Base-by-base conservation (phyloP, 257 asterid genomes). In the Lycium barbarum region DNA sequence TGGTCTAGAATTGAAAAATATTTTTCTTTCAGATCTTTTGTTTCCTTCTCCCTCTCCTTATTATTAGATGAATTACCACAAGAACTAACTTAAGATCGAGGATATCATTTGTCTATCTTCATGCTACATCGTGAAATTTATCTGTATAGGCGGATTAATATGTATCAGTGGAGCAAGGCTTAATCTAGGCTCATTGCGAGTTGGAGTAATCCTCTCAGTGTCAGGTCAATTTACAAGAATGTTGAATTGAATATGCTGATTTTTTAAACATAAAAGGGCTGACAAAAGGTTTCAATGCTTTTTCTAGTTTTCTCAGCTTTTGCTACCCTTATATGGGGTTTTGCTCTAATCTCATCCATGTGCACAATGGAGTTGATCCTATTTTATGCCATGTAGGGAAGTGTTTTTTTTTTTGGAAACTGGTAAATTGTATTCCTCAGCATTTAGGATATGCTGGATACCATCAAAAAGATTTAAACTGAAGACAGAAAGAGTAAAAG, bases 61-160 rank as follows among this genome's bases (percentile, higher is more conserved):
- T 76, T 33, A 51, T 33, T 76, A 49, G 82, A 26, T 51, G 7
- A 51, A 76, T 76, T 76, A 4, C 26, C 63, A 51, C 63, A 51
- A 26, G 47, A 76, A 76, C 82, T 17, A 76, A 26, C 62, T 22
- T 51, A 51, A 26, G 82, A 76, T 72, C 26, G 82, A 76, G 51
- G 82, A 51, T 51, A 76, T 74, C 45, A 20, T 45, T 12, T 20
- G 81, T 76, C 59, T 12, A 14, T 76, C 14, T 53, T 76, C 26
- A 26, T 51, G 82, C 15, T 14, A 26, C 82, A 57, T 78, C 65
- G 53, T 78, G 22, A 78, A 22, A 74, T 74, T 78, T 53, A 53
- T 51, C 51, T 22, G 47, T 26, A 14, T 78, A 12, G 49, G 65
- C 45, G 20, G 6, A 49, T 74, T 6, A 47, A 49, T 53, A 26